Evolutionary conservation across 108 stramenopile genomes (phyloP).

Genomic region (Aurantiochytrium sp.): DNA sequence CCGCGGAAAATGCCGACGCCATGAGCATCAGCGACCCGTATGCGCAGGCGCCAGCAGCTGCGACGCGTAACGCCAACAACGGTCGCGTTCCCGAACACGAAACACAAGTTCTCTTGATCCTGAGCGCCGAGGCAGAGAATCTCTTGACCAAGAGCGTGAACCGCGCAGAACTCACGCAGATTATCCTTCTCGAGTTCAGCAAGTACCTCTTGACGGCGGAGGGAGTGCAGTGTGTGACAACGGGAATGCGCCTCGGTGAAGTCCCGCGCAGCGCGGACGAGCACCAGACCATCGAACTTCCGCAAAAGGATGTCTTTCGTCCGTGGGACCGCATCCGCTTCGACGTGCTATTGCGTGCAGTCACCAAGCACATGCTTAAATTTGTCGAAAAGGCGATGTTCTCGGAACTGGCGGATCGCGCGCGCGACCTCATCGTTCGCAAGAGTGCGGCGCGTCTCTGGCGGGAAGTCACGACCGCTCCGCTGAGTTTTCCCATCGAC

Average conservation of each 20-base stretch:
- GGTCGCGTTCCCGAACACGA: background rate
- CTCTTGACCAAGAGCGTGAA: background rate
- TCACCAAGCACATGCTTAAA: background rate
- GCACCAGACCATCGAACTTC: background rate
- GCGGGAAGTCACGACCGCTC: background rate
- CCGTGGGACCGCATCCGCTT: background rate
- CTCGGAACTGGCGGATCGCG: background rate
- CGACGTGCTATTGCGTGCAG: background rate
- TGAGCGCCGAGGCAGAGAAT: background rate
- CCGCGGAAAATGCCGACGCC: background rate
- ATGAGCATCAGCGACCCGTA: background rate
- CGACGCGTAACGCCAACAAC: background rate
- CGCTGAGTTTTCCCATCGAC: background rate
- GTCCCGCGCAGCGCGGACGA: background rate
- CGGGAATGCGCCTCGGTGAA: background rate
- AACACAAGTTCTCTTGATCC: background rate
- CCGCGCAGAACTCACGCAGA: background rate
- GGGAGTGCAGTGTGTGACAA: background rate
- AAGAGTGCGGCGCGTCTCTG: background rate
- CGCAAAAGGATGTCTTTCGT: background rate
- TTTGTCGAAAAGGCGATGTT: constrained; percentile 3
- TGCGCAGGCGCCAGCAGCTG: background rate
- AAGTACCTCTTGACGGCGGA: background rate
- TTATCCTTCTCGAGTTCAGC: background rate
- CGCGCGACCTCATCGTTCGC: background rate